These are phyloP conservation scores for Gilbertella persicaria DNA, from an alignment of 371 early-diverging fungal species.

Conservation along the genomic window DNA sequence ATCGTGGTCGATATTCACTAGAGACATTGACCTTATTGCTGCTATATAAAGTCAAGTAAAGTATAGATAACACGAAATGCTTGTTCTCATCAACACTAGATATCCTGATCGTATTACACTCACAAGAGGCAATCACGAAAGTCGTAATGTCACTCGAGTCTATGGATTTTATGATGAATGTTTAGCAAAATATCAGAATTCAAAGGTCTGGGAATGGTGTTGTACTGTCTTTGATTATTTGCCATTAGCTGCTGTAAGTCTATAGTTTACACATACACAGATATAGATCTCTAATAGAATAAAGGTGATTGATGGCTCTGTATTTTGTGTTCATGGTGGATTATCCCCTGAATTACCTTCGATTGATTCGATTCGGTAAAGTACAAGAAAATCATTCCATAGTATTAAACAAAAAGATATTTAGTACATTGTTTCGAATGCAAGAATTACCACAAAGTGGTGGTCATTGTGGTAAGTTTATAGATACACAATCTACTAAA, in stretches of 20 bases:
- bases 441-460: constrained; percentile 54
- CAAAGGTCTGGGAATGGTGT: constrained; percentile 99
- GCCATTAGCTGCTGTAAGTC: constrained; percentile 90
- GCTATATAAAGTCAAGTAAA: constrained; percentile 87
- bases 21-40: constrained; percentile 96
- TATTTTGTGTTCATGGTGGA: constrained; percentile 99
- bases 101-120: constrained; percentile 98
- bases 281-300: neutral
- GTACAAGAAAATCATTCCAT: neutral
- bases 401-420: no score
- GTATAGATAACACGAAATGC: neutral
- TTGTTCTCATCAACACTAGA: constrained; percentile 23
- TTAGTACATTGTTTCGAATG: constrained; percentile 61
- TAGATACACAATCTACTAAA: neutral
- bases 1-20: constrained; percentile 97
- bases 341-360: constrained; percentile 92
- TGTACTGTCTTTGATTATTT: constrained; percentile 99
- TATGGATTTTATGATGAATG: constrained; percentile 98
- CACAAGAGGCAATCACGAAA: constrained; percentile 99
- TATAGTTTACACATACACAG: neutral
- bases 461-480: constrained; percentile 47
- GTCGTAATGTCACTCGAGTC: constrained; percentile 97
- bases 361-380: constrained; percentile 51
- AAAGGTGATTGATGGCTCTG: constrained; percentile 44
- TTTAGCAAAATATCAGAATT: constrained; percentile 95